Conservation (phyloP, 148 eudicot genomes). For the Diospyros kaki region DNA sequence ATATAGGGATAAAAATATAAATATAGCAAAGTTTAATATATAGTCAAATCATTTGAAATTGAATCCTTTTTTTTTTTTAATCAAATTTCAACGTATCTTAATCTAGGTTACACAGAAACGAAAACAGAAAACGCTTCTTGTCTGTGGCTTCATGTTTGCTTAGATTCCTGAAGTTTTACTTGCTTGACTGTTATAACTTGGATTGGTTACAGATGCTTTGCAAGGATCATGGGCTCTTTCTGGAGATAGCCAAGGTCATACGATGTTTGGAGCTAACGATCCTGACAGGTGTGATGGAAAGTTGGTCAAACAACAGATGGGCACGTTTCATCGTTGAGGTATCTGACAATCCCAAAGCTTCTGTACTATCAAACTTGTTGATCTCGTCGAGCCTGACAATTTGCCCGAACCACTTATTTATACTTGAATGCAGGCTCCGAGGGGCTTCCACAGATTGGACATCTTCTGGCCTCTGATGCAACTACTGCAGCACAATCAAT, state of each 20-base stretch:
- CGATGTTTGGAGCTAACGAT: conserved; percentile 57
- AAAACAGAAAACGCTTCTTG: too few species aligned
- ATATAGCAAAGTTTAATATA: too few species aligned
- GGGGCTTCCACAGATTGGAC: conserved; percentile 62
- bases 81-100: too few species aligned
- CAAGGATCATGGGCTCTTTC: conserved; percentile 52
- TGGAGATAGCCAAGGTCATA: conserved; percentile 73
- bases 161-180: background rate
- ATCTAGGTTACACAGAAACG: too few species aligned
- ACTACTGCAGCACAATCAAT: conserved; percentile 37
- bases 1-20: too few species aligned
- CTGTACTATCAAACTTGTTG: background rate
- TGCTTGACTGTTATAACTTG: background rate
- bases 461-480: conserved; percentile 88
- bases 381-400: background rate
- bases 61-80: too few species aligned
- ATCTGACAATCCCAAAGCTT: conserved; percentile 10
- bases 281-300: conserved; percentile 63
- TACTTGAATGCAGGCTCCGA: conserved; percentile 39
- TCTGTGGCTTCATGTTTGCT: background rate
- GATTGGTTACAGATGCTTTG: conserved; percentile 58
- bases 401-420: background rate
- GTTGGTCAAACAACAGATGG: conserved; percentile 36
- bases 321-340: conserved; percentile 75
- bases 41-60: too few species aligned